Percentiles rank a stretch among this genome's conserved stretches.
These are phyloP conservation scores for Lichtheimia ramosa DNA, from an alignment of 371 early-diverging fungal genomes.

Conservation along the genomic window DNA sequence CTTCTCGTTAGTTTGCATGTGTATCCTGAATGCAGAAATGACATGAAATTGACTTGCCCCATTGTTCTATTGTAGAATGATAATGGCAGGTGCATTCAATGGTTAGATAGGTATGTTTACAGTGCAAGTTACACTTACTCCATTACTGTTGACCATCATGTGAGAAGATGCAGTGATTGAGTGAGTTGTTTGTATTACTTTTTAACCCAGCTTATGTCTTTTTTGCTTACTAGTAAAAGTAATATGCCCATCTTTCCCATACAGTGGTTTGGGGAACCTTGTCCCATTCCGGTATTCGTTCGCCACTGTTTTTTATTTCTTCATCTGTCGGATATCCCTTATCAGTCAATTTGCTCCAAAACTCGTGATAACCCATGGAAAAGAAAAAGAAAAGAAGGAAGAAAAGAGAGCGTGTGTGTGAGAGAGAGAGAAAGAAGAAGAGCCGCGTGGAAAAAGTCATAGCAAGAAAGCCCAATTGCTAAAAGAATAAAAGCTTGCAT, in stretches of 20 bases:
- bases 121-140: constrained; percentile 10
- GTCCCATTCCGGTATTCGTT: constrained; percentile 23
- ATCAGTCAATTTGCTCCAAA: constrained; percentile 4
- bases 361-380: background rate
- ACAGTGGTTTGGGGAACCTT: constrained; percentile 24
- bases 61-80: constrained; percentile 16
- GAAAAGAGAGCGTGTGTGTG: background rate
- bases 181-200: no score
- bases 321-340: constrained; percentile 10
- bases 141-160: constrained; percentile 16
- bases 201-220: background rate
- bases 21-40: no score
- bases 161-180: no score
- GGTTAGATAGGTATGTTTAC: no score
- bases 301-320: background rate
- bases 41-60: constrained; percentile 13
- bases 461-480: background rate
- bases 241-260: constrained; percentile 33
- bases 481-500: background rate
- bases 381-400: background rate
- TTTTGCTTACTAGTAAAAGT: constrained; percentile 28
- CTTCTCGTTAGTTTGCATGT: background rate
- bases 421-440: background rate
- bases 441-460: background rate
- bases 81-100: no score